Evolutionary conservation across 257 asterid genomes (phyloP).

Genomic region (Solanum sparsipilum): DNA sequence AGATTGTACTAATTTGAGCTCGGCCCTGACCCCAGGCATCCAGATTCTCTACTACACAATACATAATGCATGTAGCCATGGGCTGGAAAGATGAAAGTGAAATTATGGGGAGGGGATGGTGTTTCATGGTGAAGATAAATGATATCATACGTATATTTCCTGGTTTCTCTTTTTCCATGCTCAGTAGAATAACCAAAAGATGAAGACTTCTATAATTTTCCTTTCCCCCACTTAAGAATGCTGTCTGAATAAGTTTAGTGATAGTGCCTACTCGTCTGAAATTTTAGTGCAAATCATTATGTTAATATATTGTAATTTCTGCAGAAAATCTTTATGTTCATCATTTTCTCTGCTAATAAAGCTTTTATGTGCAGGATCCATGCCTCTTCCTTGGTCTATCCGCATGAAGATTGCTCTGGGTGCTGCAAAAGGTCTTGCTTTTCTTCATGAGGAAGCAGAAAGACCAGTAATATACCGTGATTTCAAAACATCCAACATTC

Average conservation of each 20-base stretch:
- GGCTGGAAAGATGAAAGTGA: background rate
- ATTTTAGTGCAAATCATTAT: background rate
- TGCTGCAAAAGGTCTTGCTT: slow-evolving; percentile 94
- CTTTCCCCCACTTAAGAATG: background rate
- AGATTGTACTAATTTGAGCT: background rate
- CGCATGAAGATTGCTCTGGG: slow-evolving; percentile 97
- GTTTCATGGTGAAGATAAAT: background rate
- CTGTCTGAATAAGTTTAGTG: background rate
- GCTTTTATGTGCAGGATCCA: slow-evolving; percentile 49
- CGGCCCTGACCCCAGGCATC: background rate
- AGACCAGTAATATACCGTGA: slow-evolving; percentile 91
- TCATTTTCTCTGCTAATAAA: background rate
- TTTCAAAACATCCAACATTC: slow-evolving; percentile 95
- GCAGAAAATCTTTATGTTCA: background rate
- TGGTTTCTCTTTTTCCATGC: background rate
- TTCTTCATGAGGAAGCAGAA: slow-evolving; percentile 98
- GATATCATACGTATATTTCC: background rate
- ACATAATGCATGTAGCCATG: background rate
- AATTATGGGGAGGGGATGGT: background rate
- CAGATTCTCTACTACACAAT: background rate
- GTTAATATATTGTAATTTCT: background rate
- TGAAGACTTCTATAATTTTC: background rate
- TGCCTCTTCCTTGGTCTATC: slow-evolving; percentile 96
- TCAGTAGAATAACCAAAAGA: background rate
- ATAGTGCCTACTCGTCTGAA: background rate